Evolutionary conservation across 805 yeast species (phyloP).

Genomic region (Sugiyamaella mastotermitis): DNA sequence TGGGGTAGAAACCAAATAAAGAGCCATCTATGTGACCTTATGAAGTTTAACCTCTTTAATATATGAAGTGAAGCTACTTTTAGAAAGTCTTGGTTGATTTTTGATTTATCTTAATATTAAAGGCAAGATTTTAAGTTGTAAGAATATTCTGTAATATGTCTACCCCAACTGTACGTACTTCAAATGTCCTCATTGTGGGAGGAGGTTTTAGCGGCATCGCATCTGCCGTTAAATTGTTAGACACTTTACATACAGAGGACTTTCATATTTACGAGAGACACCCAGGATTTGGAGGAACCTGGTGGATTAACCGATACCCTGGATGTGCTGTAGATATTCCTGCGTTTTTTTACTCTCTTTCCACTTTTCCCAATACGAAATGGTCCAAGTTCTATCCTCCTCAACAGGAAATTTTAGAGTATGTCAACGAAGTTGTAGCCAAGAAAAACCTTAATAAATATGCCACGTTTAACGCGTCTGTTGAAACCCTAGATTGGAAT

Average conservation of each 20-base stretch:
- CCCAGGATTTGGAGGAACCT: slow-evolving; percentile 19
- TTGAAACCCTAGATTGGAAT: slow-evolving; percentile 14
- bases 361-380: slow-evolving; percentile 17
- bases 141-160: too few relatives aligned
- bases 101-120: too few relatives aligned
- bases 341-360: slow-evolving; percentile 18
- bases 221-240: slow-evolving; percentile 7
- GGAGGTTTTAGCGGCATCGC: slow-evolving; percentile 14
- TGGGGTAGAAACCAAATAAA: too few relatives aligned
- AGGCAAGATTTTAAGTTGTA: too few relatives aligned
- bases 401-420: slow-evolving; percentile 12
- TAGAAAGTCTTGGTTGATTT: too few relatives aligned
- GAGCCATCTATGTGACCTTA: too few relatives aligned
- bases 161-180: not conserved
- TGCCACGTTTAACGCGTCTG: slow-evolving; percentile 8
- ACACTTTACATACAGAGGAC: slow-evolving; percentile 11
- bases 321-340: slow-evolving; percentile 20
- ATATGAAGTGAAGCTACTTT: too few relatives aligned
- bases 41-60: too few relatives aligned
- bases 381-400: slow-evolving; percentile 17
- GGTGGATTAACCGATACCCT: slow-evolving; percentile 21
- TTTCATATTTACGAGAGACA: slow-evolving; percentile 16
- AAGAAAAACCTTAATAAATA: slow-evolving; percentile 9
- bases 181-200: slow-evolving; percentile 9
- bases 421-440: slow-evolving; percentile 11